Evolutionary conservation across 306 rosid genomes (phyloP).

Genomic region (Datisca glomerata): DNA sequence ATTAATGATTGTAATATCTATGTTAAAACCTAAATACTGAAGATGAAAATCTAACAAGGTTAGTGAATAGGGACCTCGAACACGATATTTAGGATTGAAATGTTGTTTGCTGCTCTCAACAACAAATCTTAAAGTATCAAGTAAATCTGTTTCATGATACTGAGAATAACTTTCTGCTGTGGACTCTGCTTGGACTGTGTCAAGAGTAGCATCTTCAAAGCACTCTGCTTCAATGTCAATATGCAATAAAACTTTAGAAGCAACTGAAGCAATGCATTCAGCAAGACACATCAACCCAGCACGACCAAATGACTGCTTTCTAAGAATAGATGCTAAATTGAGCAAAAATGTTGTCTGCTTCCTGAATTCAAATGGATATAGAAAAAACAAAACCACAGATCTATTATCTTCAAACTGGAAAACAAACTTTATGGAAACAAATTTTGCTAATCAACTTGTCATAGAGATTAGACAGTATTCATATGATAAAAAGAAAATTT

Average conservation of each 20-base stretch:
- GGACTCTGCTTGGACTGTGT: conserved; percentile 13
- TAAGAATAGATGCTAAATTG: conserved; percentile 61
- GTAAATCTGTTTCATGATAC: conserved; percentile 31
- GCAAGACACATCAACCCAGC: conserved; percentile 84
- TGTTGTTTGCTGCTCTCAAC: conserved; percentile 87
- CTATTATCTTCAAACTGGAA: conserved; percentile 6
- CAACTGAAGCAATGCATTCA: conserved; percentile 81
- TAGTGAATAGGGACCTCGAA: conserved; percentile 46
- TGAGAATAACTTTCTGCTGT: conserved; percentile 23
- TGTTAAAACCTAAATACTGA: conserved; percentile 13
- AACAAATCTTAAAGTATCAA: conserved; percentile 66
- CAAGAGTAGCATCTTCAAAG: conserved; percentile 17
- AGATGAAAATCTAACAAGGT: conserved; percentile 27
- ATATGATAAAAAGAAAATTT: too few species aligned
- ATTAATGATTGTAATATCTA: conserved; percentile 9
- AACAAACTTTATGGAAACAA: conserved; percentile 6
- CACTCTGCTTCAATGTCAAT: conserved; percentile 22
- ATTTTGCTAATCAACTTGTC: too few species aligned
- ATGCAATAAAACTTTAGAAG: conserved; percentile 26
- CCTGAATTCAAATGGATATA: conserved; percentile 37
- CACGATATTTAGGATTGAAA: conserved; percentile 91
- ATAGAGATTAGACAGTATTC: too few species aligned
- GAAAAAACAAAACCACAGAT: too few species aligned
- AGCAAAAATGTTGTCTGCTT: conserved; percentile 42
- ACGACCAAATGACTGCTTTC: conserved; percentile 62